Conservation (phyloP, 257 asterid species). For the Lithospermum erythrorhizon region DNA sequence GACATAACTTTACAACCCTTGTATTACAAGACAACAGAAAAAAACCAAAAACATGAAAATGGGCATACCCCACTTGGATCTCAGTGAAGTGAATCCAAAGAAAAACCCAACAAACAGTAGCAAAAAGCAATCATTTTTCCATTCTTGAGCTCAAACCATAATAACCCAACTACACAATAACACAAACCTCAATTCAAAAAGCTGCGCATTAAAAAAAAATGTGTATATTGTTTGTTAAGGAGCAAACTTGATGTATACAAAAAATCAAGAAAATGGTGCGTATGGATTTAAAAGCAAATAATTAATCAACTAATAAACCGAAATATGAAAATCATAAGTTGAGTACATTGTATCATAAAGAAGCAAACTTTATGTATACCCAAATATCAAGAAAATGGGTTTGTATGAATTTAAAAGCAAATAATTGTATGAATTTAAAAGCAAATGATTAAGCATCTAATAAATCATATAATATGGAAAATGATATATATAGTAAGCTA, state of each 20-base stretch:
- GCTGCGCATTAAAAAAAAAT: too few species aligned
- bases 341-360: slow-evolving; percentile 1
- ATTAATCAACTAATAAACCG: slow-evolving; percentile 13
- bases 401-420: slow-evolving; percentile 3
- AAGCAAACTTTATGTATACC: neutral
- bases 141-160: slow-evolving; percentile 41
- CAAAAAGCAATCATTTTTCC: slow-evolving; percentile 42
- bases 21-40: slow-evolving; percentile 33
- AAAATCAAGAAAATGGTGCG: slow-evolving; percentile 23
- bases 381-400: slow-evolving; percentile 23
- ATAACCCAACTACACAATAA: slow-evolving; percentile 35
- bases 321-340: too few species aligned
- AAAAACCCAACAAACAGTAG: slow-evolving; percentile 28
- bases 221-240: neutral
- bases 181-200: slow-evolving; percentile 30
- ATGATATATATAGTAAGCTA: slow-evolving; percentile 23
- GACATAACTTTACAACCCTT: slow-evolving; percentile 30
- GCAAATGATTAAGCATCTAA: slow-evolving; percentile 8
- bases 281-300: slow-evolving; percentile 6
- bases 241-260: slow-evolving; percentile 2
- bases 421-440: slow-evolving; percentile 5
- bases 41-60: slow-evolving; percentile 11
- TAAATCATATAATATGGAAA: slow-evolving; percentile 24
- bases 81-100: slow-evolving; percentile 40
- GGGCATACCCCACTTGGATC: slow-evolving; percentile 33